Base-by-base conservation (phyloP, 192 early-diverging fungal genomes). In the Helicostylum pulchrum region DNA sequence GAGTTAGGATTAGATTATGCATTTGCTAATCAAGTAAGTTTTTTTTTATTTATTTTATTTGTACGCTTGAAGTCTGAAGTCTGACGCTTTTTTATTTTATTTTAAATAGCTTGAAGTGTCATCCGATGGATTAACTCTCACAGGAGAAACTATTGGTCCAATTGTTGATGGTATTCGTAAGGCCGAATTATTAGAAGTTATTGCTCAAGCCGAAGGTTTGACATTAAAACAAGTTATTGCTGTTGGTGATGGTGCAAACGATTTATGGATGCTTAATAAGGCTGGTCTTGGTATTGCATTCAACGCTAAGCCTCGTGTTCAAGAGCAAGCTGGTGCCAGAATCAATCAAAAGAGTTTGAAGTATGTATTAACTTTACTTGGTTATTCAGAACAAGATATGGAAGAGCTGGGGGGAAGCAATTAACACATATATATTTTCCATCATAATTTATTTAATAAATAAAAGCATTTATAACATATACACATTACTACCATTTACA, bases 161-260 rank as follows among this genome's bases (percentile, higher is more conserved):
- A 85, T 98, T 43, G 93, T 99, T 11, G 92, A 95, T 68, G 97
- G 93, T 34, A 73, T 85, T 42, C 77, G 97, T 23, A 99, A 99
- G 71, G 93, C 95, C 0, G 95, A 99, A 78, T 72, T 99, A 50
- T 79, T 99, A 54, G 90, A 93, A 61, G 95, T 96, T 8, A 94
- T 99, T 79, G 91, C 96, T 1, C 97, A 99, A 73, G 89, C 93
- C 2, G 94, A 96, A 72, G 83, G 83, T 15, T 86, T 97, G 31
- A 80, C 84, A 2, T 71, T 87, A 48, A 91, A 97, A 57, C 95
- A 99, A 77, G 92, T 99, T 19, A 90, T 97, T 68, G 97, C 97
- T 10, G 91, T 99, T 0, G 97, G 97, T 32, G 97, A 99, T 73
- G 97, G 97, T 30, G 97, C 97, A 23, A 99, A 99, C 67, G 97